Evolutionary conservation across 2,329 filamentous ascomycete species (phyloP).

Genomic region (Apiospora koreana): DNA sequence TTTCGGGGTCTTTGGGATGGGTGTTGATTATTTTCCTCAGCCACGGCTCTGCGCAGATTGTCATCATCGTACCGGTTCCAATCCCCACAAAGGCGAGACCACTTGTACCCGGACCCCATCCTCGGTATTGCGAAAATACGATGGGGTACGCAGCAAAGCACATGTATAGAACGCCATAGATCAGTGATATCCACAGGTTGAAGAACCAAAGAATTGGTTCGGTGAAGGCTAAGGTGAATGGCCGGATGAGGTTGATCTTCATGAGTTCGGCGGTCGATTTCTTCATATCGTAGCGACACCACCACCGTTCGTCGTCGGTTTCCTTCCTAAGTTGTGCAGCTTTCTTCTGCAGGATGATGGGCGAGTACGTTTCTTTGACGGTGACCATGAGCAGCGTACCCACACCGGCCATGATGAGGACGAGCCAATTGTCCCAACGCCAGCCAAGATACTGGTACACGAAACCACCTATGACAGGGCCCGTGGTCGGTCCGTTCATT

Average conservation of each 20-base stretch:
- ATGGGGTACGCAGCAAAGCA: constrained; percentile 91
- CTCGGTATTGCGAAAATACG: constrained; percentile 72
- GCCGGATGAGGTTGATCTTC: constrained; percentile 74
- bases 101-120: constrained; percentile 72
- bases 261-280: constrained; percentile 66
- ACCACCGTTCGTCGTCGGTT: constrained; percentile 71
- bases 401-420: constrained; percentile 69
- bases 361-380: constrained; percentile 76
- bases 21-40: constrained; percentile 76
- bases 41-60: constrained; percentile 67
- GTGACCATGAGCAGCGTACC: constrained; percentile 60
- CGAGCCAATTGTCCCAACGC: constrained; percentile 85
- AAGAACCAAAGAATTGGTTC: constrained; percentile 82
- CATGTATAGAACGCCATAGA: constrained; percentile 86
- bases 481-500: constrained; percentile 65
- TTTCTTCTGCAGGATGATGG: constrained; percentile 67
- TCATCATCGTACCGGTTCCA: constrained; percentile 63
- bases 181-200: constrained; percentile 72
- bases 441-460: constrained; percentile 77
- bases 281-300: constrained; percentile 78
- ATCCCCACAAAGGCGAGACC: constrained; percentile 79
- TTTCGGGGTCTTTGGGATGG: constrained; percentile 73
- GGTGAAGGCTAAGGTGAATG: constrained; percentile 74
- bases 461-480: constrained; percentile 80
- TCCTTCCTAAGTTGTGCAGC: constrained; percentile 66